Base-by-base conservation (phyloP, 768 basidiomycete genomes). In the Auriculariales sp. region DNA sequence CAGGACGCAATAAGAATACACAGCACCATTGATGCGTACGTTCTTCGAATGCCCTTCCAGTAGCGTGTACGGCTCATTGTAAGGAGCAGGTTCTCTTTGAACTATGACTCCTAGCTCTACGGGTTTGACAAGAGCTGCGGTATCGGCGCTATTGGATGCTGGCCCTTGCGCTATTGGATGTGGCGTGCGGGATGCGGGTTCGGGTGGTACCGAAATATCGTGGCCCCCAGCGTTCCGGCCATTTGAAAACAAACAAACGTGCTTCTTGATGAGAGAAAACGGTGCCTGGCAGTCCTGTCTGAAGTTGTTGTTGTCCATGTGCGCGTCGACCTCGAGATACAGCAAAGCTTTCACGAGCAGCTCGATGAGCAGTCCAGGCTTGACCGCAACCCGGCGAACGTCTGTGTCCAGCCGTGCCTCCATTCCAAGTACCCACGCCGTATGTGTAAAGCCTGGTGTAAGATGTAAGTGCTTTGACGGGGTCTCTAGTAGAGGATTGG, bases 281-380 rank as follows among this genome's bases (percentile, higher is more conserved):
- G 71, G 63, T 30, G 72, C 69, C 58, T 77, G 79, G 72, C 87
- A 91, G 56, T 74, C 78, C 39, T 67, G 70, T 5, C 76, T 72
- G 52, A 82, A 65, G 30, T 70, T 67, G 58, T 78, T 77, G 7
- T 71, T 72, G 53, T 77, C 75, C 19, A 5, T 24, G 57, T 90
- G 88, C 7, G 80, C 73, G 67, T 91, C 88, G 48, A 84, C 83
- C 65, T 91, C 88, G n/a, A 72, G 69, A 55, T 87, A 91, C 10
- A 90, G 73, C 14, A 91, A 67, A 3, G 88, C 78, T 64, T 87
- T 90, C 60, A 74, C 73, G 29, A 91, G 74, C 22, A 89, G 76
- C 51, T 90, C 85, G 33, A 88, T 69, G 24, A 91, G 73, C 60
- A 89, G 84, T 7, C 88, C 88, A n/a, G 86, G 78, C 19, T 79